Evolutionary conservation across 441 rosid species (phyloP).

Genomic region (Flueggea neowawraea): DNA sequence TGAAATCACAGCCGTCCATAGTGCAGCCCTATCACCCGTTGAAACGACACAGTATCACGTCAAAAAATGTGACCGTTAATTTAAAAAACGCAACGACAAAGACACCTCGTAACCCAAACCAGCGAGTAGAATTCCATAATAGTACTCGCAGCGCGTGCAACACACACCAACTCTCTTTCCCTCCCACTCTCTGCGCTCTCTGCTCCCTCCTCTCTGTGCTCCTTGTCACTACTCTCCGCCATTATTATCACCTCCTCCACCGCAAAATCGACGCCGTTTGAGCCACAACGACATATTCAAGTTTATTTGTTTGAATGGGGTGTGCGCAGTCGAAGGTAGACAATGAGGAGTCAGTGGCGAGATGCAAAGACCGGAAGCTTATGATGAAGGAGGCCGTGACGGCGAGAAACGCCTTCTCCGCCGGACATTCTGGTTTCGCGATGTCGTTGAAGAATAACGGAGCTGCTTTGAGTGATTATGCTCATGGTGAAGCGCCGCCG

Average conservation of each 20-base stretch:
- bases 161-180: neutral
- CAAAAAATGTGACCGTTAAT: constrained; percentile 76
- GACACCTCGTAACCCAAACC: constrained; percentile 9
- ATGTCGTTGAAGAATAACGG: constrained; percentile 85
- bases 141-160: constrained; percentile 21
- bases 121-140: constrained; percentile 27
- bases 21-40: no score
- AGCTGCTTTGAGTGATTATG: constrained; percentile 82
- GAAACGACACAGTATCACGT: constrained; percentile 42
- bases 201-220: neutral
- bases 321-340: constrained; percentile 90
- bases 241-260: neutral
- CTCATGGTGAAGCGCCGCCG: constrained; percentile 52
- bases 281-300: no score
- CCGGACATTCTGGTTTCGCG: constrained; percentile 76
- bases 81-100: constrained; percentile 9
- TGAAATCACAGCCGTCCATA: no score
- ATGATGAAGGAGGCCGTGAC: constrained; percentile 71
- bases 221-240: constrained; percentile 6
- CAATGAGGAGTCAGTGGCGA: constrained; percentile 75
- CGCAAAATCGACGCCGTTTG: no score
- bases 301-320: constrained; percentile 46
- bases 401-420: constrained; percentile 82
- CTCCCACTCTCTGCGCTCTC: neutral
- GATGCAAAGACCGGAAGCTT: constrained; percentile 73